Evolutionary conservation across 177 flowering plant genomes (phyloP), one percentile per base, ranked within the genome.

Genomic region (Vitis hybrid): DNA sequence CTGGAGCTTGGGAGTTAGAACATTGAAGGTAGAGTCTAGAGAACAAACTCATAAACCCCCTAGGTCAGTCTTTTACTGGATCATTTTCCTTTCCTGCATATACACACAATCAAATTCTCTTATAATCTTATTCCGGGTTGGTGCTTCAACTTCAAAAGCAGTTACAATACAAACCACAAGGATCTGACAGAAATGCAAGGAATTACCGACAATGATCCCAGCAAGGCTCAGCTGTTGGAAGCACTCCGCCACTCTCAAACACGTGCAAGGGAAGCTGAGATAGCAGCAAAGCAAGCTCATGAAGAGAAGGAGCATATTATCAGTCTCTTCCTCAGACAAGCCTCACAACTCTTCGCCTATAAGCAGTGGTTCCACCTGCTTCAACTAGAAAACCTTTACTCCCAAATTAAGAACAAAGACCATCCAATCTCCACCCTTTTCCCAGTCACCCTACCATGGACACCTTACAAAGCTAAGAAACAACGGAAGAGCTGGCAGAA

Each of bases 241-340:
- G 99, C 98, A 28, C 92, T 95, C 5, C 59, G 92, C n/a, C 97
- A 92, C 70, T 95, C 98, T 18, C 99, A 94, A 78, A 89, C 98
- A 1, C 88, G 98, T 47, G 99, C 98, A 38, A 88, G 99, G 79
- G 91, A 94, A 76, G 99, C 99, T 5, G 99, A 95, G 80, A 83
- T 73, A 65, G 92, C 87, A 58, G 97, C 97, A 76, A 78, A 88
- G 72, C 82, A 81, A 73, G 93, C 92, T 9, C 72, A 72, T 78
- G 76, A 71, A 0, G 98, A 94, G 83, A 95, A 90, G 78, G 99
- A 95, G 70, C 89, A 89, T 77, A 77, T 93, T 4, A 47, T 94
- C 58, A 86, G 85, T 79, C 95, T 95, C 67, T 82, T 95, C 75
- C 87, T 94, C 81, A 85, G 69, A 68, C 98, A 95, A 75, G 97